Percentiles rank a stretch among this genome's conserved stretches.
phyloP scores from a whole-genome alignment of 495 filamentous ascomycete species.

The Bathelium albidoporum region DNA sequence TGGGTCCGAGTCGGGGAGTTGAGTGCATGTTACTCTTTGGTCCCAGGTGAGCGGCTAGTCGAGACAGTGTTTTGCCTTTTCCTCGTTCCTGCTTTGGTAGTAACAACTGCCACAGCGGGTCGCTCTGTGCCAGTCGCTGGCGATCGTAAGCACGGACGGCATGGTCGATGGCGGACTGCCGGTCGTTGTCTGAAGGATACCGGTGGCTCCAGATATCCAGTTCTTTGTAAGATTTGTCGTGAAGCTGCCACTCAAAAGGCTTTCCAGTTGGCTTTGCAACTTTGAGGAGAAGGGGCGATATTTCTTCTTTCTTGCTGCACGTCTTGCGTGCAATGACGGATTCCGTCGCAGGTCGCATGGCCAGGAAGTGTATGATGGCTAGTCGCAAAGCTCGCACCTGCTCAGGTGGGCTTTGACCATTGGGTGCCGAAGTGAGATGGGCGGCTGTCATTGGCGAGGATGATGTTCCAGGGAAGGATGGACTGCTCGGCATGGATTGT shows the following conservation, averaged over 20 bases:
- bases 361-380: constrained; percentile 27
- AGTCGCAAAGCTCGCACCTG: constrained; percentile 20
- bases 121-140: constrained; percentile 57
- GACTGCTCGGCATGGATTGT: not conserved
- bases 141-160: constrained; percentile 76
- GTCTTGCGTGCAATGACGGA: constrained; percentile 18
- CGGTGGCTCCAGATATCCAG: constrained; percentile 72
- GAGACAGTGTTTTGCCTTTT: constrained; percentile 71
- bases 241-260: constrained; percentile 23
- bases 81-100: constrained; percentile 64
- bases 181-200: constrained; percentile 56
- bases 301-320: constrained; percentile 18
- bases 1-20: constrained; percentile 33
- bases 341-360: constrained; percentile 19
- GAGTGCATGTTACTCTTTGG: constrained; percentile 32
- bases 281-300: constrained; percentile 24
- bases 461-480: constrained; percentile 3
- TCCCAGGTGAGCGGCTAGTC: constrained; percentile 44
- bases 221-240: constrained; percentile 65
- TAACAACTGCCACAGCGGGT: constrained; percentile 71
- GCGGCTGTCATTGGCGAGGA: not conserved
- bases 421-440: constrained; percentile 21
- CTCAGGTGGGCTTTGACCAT: constrained; percentile 16
- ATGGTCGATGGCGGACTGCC: constrained; percentile 70
- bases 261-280: constrained; percentile 17